Evolutionary conservation across 768 basidiomycete genomes (phyloP).

Genomic region (Coprinellus micaceus): DNA sequence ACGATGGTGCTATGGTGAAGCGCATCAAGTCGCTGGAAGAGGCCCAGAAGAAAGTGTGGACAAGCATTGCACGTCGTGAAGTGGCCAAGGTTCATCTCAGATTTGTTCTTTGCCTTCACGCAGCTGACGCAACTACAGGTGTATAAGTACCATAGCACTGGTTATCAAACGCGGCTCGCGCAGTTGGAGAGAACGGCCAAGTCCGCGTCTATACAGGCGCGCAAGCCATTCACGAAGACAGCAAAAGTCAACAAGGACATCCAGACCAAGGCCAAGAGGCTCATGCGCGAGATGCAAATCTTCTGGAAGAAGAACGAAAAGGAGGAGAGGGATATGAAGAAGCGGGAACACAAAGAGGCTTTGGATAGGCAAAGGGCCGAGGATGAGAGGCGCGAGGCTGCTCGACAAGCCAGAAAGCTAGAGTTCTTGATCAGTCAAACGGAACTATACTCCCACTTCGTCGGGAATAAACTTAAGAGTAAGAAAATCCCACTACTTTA

Average conservation of each 20-base stretch:
- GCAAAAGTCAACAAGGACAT: slow-evolving; percentile 78
- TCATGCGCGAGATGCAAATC: slow-evolving; percentile 94
- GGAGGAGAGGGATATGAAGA: slow-evolving; percentile 88
- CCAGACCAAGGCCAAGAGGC: slow-evolving; percentile 78
- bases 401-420: slow-evolving; percentile 90
- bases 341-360: slow-evolving; percentile 93
- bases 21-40: slow-evolving; percentile 78
- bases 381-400: slow-evolving; percentile 91
- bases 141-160: slow-evolving; percentile 70
- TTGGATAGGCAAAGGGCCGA: slow-evolving; percentile 82
- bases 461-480: slow-evolving; percentile 95
- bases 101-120: background rate
- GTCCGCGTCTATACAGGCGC: slow-evolving; percentile 72
- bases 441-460: slow-evolving; percentile 98
- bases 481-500: slow-evolving; percentile 23
- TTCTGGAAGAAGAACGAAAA: slow-evolving; percentile 99
- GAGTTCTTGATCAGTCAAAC: slow-evolving; percentile 99
- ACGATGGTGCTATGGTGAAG: slow-evolving; percentile 67
- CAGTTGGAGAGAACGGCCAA: slow-evolving; percentile 77
- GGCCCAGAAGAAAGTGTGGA: slow-evolving; percentile 85
- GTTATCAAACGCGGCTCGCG: slow-evolving; percentile 60
- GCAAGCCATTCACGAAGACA: slow-evolving; percentile 68
- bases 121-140: slow-evolving; percentile 44
- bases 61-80: slow-evolving; percentile 79
- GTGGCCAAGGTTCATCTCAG: slow-evolving; percentile 64